Conservation (phyloP, 768 basidiomycete species). For the Phaeotremella fagi region DNA sequence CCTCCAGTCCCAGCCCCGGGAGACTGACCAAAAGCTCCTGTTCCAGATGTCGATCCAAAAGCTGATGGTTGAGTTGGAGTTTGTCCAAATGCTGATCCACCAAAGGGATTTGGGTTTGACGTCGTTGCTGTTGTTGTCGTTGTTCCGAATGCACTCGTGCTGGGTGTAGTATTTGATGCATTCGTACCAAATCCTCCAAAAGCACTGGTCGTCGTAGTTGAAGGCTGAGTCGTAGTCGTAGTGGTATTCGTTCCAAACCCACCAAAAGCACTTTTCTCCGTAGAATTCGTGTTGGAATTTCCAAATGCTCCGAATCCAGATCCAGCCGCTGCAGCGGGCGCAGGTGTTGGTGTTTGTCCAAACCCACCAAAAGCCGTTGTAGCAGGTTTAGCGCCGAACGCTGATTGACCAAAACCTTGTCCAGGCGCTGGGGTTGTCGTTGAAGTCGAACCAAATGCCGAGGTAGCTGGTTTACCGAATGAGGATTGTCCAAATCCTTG, state of each 20-base stretch:
- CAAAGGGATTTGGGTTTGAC: conserved; percentile 15
- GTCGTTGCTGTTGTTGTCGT: conserved; percentile 14
- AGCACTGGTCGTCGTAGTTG: neutral
- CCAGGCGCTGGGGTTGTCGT: conserved; percentile 11
- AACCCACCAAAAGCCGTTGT: conserved; percentile 2
- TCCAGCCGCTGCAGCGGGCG: neutral
- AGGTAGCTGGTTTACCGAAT: conserved; percentile 1
- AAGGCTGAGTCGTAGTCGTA: neutral
- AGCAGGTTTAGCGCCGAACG: conserved; percentile 2
- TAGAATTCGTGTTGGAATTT: neutral
- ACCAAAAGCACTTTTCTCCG: neutral
- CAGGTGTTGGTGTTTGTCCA: neutral
- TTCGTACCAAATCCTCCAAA: neutral
- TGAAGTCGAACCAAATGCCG: conserved; percentile 11
- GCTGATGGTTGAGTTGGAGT: neutral
- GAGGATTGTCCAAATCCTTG: conserved; percentile 7
- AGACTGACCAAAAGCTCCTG: neutral
- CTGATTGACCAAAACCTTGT: conserved; percentile 6
- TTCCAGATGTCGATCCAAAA: neutral
- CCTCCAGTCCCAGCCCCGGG: neutral
- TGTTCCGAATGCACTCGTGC: conserved; percentile 5
- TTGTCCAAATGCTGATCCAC: conserved; percentile 13
- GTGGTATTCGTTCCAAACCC: conserved; percentile 1
- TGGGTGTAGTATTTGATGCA: neutral
- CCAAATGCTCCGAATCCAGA: neutral